Evolutionary conservation across 2,329 filamentous ascomycete genomes (phyloP).

Genomic region (Emergomyces africanus): DNA sequence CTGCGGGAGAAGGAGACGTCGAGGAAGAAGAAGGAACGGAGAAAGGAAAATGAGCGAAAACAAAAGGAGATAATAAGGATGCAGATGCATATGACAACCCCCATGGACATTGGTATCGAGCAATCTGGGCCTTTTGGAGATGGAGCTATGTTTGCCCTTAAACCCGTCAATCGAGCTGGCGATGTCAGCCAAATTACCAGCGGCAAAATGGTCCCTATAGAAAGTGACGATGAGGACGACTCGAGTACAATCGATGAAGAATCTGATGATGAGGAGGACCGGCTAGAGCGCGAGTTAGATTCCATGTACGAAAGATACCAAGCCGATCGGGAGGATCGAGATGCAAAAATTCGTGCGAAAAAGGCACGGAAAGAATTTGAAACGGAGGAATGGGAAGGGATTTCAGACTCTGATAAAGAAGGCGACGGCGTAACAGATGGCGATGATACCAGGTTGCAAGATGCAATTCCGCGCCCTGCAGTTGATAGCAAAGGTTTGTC

Average conservation of each 20-base stretch:
- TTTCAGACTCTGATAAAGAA: constrained; percentile 53
- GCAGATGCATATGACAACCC: constrained; percentile 94
- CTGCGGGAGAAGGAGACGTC: constrained; percentile 67
- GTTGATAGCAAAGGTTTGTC: constrained; percentile 49
- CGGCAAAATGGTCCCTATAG: constrained; percentile 59
- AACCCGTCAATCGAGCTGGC: constrained; percentile 63
- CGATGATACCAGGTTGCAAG: constrained; percentile 29
- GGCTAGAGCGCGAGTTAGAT: constrained; percentile 74
- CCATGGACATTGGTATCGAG: constrained; percentile 91
- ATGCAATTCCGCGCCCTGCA: constrained; percentile 5
- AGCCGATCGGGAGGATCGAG: constrained; percentile 61
- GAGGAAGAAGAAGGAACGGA: constrained; percentile 69
- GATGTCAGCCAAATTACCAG: constrained; percentile 56
- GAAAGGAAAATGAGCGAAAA: constrained; percentile 85
- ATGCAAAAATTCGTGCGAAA: constrained; percentile 85
- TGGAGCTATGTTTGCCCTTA: constrained; percentile 76
- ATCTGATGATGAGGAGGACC: constrained; percentile 67
- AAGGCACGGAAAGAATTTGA: constrained; percentile 68
- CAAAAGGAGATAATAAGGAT: constrained; percentile 90
- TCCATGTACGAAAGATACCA: constrained; percentile 76
- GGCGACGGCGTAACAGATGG: constrained; percentile 49
- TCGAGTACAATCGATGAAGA: constrained; percentile 46
- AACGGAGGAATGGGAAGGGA: constrained; percentile 85
- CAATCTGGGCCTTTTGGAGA: constrained; percentile 66
- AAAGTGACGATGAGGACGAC: constrained; percentile 47